Conservation (phyloP, 177 flowering plant genomes). For the Tripterygium wilfordii region DNA sequence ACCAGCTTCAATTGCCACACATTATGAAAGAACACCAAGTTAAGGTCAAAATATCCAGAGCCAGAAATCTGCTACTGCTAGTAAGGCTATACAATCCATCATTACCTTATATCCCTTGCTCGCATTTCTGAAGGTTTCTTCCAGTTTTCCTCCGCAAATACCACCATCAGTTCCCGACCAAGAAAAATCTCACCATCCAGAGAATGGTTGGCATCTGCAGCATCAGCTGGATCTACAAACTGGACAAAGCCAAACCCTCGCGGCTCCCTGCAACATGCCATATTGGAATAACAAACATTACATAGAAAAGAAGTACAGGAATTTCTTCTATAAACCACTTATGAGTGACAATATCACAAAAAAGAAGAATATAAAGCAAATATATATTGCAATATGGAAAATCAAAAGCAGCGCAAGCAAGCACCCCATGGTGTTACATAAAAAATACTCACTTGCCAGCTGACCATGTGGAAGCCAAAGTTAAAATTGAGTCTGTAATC, state of each 20-base stretch:
- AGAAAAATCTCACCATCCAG: constrained; percentile 89
- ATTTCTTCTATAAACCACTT: too few relatives aligned
- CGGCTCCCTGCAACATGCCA: constrained; percentile 58
- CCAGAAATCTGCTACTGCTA: too few relatives aligned
- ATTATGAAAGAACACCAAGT: too few relatives aligned
- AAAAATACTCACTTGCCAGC: constrained; percentile 45
- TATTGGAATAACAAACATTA: too few relatives aligned
- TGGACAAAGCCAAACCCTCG: constrained; percentile 97
- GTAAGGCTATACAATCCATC: neutral
- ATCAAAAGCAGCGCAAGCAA: constrained; percentile 10
- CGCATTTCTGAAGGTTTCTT: constrained; percentile 91
- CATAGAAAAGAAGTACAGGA: too few relatives aligned
- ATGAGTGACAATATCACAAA: too few relatives aligned
- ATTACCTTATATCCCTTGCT: constrained; percentile 62
- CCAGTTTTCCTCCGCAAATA: constrained; percentile 91
- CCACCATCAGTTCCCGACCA: constrained; percentile 86
- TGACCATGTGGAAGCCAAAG: constrained; percentile 56
- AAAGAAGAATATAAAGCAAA: too few relatives aligned
- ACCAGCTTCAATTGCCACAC: too few relatives aligned
- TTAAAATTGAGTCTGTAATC: constrained; percentile 35
- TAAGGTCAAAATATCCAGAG: too few relatives aligned
- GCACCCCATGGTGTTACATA: constrained; percentile 18
- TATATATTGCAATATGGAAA: constrained; percentile 1
- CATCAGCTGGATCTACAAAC: constrained; percentile 84
- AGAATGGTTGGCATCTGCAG: constrained; percentile 89